Evolutionary conservation across 257 asterid species (phyloP).

Genomic region (Solanum sejunctum): DNA sequence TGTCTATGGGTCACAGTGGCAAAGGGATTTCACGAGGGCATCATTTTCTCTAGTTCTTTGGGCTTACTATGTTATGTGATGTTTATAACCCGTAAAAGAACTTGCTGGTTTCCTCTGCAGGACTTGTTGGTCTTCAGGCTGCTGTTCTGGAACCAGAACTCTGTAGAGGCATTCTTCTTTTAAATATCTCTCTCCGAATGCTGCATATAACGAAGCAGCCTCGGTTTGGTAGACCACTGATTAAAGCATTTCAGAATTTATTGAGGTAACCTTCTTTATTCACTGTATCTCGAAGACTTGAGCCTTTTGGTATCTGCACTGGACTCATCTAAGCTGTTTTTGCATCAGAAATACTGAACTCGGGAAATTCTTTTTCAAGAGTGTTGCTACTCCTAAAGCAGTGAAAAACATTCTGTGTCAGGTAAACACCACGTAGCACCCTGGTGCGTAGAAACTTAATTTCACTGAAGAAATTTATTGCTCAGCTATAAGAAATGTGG

Average conservation of each 20-base stretch:
- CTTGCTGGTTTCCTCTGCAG: slow-evolving; percentile 20
- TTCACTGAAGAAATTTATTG: neutral
- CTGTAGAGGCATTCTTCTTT: slow-evolving; percentile 68
- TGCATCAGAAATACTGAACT: slow-evolving; percentile 55
- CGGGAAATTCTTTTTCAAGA: slow-evolving; percentile 58
- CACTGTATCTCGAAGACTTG: neutral
- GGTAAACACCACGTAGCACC: slow-evolving; percentile 24
- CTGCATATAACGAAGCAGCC: slow-evolving; percentile 89
- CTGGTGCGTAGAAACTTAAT: neutral
- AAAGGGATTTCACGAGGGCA: neutral
- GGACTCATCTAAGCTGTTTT: neutral
- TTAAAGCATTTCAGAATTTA: slow-evolving; percentile 68
- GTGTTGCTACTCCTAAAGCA: slow-evolving; percentile 71
- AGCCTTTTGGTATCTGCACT: neutral
- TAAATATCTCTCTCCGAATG: slow-evolving; percentile 90
- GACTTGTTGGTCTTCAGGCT: slow-evolving; percentile 95
- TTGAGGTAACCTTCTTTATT: slow-evolving; percentile 35
- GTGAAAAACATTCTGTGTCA: slow-evolving; percentile 83
- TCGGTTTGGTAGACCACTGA: slow-evolving; percentile 74
- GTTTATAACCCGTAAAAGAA: neutral
- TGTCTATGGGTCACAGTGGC: neutral
- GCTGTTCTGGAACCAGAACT: slow-evolving; percentile 54
- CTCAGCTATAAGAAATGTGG: neutral
- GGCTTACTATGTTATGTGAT: neutral
- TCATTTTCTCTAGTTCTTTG: neutral